phyloP scores from a whole-genome alignment of 2,329 filamentous ascomycete species.

The Herpotrichia juniperi region DNA sequence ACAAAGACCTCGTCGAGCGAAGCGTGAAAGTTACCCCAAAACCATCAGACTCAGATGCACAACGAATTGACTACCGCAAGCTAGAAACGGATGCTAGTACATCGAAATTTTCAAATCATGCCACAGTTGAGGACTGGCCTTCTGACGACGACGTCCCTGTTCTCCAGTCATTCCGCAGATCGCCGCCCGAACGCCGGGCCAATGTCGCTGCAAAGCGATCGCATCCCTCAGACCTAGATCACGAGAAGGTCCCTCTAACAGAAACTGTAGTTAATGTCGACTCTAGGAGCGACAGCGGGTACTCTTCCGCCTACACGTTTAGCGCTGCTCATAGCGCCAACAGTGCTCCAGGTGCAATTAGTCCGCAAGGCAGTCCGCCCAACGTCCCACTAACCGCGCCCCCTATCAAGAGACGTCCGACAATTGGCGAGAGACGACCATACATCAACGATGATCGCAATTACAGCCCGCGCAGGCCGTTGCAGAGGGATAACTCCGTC shows the following conservation, averaged over 20 bases:
- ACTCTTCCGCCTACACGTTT: slow-evolving; percentile 65
- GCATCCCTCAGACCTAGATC: slow-evolving; percentile 42
- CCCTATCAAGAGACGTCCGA: slow-evolving; percentile 23
- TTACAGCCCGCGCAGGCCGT: slow-evolving; percentile 29
- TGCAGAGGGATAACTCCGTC: slow-evolving; percentile 30
- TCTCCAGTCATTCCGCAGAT: slow-evolving; percentile 41
- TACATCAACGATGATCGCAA: slow-evolving; percentile 19
- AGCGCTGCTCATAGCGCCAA: slow-evolving; percentile 59
- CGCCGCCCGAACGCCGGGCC: slow-evolving; percentile 49
- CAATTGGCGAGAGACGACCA: slow-evolving; percentile 15
- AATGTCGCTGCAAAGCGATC: slow-evolving; percentile 58
- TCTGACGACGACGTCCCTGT: slow-evolving; percentile 39
- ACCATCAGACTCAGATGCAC: too few species aligned
- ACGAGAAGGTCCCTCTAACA: slow-evolving; percentile 32
- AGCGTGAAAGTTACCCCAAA: too few species aligned
- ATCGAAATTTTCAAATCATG: too few species aligned
- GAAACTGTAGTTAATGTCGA: slow-evolving; percentile 48
- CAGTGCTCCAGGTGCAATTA: slow-evolving; percentile 52
- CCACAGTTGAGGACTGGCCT: slow-evolving; percentile 48
- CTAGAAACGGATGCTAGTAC: too few species aligned
- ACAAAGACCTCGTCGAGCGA: too few species aligned
- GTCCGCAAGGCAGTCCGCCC: slow-evolving; percentile 36
- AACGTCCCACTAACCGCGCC: slow-evolving; percentile 17
- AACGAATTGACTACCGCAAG: too few species aligned
- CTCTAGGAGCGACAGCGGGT: slow-evolving; percentile 65